These are phyloP conservation scores for Boletellus deceptivus DNA, from an alignment of 1,284 basidiomycete genomes.

Conservation along the genomic window DNA sequence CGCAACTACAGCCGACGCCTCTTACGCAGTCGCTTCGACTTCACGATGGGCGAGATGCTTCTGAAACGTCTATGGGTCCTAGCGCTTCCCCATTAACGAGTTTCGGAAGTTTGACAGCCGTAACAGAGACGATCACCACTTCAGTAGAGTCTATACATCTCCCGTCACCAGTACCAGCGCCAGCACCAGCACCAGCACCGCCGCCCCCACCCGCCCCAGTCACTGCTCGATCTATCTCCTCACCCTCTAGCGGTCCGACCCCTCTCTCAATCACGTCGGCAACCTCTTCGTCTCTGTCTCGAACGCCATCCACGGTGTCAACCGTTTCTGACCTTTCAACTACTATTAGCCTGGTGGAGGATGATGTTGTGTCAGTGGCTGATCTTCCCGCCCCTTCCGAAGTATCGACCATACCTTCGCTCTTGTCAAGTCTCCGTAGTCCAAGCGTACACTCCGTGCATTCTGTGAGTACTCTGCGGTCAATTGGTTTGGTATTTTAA, in stretches of 20 bases:
- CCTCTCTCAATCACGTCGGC: constrained; percentile 25
- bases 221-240: constrained; percentile 15
- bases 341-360: constrained; percentile 26
- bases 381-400: constrained; percentile 31
- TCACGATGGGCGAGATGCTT: constrained; percentile 56
- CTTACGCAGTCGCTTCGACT: constrained; percentile 57
- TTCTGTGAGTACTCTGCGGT: constrained; percentile 26
- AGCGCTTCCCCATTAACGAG: constrained; percentile 43
- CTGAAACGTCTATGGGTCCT: constrained; percentile 56
- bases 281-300: constrained; percentile 39
- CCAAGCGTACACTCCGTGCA: constrained; percentile 31
- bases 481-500: constrained; percentile 16
- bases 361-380: constrained; percentile 32
- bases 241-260: constrained; percentile 31
- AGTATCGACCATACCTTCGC: constrained; percentile 52
- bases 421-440: constrained; percentile 42
- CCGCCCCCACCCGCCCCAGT: constrained; percentile 2
- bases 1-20: constrained; percentile 63
- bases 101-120: constrained; percentile 30
- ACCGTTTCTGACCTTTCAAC: constrained; percentile 40
- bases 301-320: constrained; percentile 37
- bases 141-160: constrained; percentile 20
- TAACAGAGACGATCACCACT: constrained; percentile 39
- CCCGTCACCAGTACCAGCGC: constrained; percentile 1
- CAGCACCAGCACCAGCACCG: constrained; percentile 2